phyloP scores from a whole-genome alignment of 139 green algal genomes.

The Picochlorum sp. region DNA sequence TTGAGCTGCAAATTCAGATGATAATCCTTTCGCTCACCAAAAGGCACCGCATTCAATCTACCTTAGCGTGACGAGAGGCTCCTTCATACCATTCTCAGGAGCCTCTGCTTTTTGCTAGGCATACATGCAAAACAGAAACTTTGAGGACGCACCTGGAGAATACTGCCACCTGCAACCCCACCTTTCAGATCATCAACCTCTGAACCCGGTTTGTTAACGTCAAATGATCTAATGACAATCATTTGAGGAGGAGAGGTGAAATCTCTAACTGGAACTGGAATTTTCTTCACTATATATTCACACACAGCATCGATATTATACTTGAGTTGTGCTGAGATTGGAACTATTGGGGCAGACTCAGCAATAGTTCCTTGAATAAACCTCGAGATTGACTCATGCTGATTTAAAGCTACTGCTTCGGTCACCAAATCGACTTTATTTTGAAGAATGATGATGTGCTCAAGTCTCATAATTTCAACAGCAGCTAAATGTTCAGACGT shows the following conservation, averaged over 20 bases:
- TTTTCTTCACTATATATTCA: constrained; percentile 95
- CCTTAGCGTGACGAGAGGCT: constrained; percentile 34
- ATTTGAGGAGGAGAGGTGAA: constrained; percentile 93
- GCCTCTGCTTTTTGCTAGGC: constrained; percentile 38
- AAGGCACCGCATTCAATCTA: constrained; percentile 16
- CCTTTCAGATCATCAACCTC: constrained; percentile 95
- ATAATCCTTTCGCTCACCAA: constrained; percentile 22
- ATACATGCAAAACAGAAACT: background rate
- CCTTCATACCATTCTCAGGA: constrained; percentile 26
- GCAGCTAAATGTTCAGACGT: constrained; percentile 94
- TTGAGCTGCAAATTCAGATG: constrained; percentile 27
- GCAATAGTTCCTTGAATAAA: constrained; percentile 96
- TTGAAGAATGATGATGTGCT: constrained; percentile 93
- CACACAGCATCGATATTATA: constrained; percentile 99
- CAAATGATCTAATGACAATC: constrained; percentile 99
- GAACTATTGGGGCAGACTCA: constrained; percentile 90
- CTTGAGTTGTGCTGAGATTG: constrained; percentile 97
- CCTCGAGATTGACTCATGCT: constrained; percentile 89
- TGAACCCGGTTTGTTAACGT: constrained; percentile 98
- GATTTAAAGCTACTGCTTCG: constrained; percentile 78
- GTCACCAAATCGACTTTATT: constrained; percentile 89
- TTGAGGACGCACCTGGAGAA: constrained; percentile 70
- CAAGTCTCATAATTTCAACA: constrained; percentile 97
- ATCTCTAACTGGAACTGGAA: constrained; percentile 84
- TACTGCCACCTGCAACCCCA: constrained; percentile 90